Percentiles rank a stretch among this genome's conserved stretches.
These are phyloP conservation scores for Dillenia turbinata DNA, from an alignment of 164 flowering plant genomes.

Conservation along the genomic window DNA sequence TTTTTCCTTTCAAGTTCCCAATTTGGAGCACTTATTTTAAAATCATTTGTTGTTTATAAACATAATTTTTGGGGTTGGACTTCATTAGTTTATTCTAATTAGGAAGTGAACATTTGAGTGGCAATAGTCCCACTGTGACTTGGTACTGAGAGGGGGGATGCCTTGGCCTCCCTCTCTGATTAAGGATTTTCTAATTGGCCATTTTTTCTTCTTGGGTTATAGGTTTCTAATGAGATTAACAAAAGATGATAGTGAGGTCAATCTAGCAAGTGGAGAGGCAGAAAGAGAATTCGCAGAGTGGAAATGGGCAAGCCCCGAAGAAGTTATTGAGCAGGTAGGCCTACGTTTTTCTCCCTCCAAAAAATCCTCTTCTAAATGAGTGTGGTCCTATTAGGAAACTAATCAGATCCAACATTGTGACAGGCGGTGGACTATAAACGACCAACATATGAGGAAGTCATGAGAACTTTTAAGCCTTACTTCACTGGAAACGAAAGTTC, in stretches of 20 bases:
- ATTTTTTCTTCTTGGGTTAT: conserved; percentile 1
- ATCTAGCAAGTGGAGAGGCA: conserved; percentile 61
- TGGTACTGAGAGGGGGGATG: too few relatives aligned
- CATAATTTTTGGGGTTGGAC: too few relatives aligned
- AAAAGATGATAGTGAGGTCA: conserved; percentile 66
- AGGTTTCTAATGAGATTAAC: conserved; percentile 88
- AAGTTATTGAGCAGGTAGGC: conserved; percentile 82
- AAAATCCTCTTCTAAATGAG: not conserved
- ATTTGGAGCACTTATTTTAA: too few relatives aligned
- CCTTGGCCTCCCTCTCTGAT: too few relatives aligned
- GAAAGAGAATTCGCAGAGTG: conserved; percentile 87
- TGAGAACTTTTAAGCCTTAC: conserved; percentile 60
- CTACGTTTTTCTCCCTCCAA: not conserved
- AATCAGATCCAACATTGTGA: not conserved
- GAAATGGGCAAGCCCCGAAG: conserved; percentile 88
- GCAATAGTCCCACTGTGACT: too few relatives aligned
- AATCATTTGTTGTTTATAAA: too few relatives aligned
- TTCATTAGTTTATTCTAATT: too few relatives aligned
- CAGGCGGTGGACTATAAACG: conserved; percentile 98
- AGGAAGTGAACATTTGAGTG: too few relatives aligned
- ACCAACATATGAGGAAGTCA: conserved; percentile 80
- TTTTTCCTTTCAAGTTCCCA: too few relatives aligned
- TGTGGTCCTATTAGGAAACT: too few relatives aligned
- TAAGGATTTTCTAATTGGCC: too few relatives aligned
- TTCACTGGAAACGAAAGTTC: conserved; percentile 32